Percentiles rank a stretch among this genome's conserved stretches.
Conservation (phyloP, 164 flowering plant genomes). For the Stephania japonica region DNA sequence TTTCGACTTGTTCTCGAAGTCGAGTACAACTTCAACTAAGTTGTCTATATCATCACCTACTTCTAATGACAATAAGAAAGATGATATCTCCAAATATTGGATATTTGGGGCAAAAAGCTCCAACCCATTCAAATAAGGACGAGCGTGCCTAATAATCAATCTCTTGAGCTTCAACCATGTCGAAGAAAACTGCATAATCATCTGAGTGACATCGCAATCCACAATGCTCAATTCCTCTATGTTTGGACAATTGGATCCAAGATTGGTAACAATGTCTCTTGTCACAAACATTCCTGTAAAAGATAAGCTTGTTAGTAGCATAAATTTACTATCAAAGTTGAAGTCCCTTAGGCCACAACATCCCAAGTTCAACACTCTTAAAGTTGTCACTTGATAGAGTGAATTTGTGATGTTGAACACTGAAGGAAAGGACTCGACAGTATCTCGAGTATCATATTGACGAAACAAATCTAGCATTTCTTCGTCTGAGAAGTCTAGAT, state of each 20-base stretch:
- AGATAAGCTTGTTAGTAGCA: background rate
- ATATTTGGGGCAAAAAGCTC: slow-evolving; percentile 2
- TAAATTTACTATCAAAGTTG: background rate
- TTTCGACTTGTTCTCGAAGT: background rate
- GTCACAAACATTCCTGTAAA: background rate
- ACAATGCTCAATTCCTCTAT: slow-evolving; percentile 5
- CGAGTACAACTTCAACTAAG: slow-evolving; percentile 2
- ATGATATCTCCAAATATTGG: background rate
- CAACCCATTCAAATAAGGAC: background rate
- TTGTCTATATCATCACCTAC: background rate
- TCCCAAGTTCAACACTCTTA: background rate
- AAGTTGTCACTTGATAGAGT: background rate
- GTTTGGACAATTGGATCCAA: background rate
- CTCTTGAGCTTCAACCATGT: background rate
- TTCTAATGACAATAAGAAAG: background rate
- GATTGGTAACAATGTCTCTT: background rate
- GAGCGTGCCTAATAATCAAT: background rate
- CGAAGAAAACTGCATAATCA: background rate
- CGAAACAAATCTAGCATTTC: background rate
- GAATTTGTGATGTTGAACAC: background rate
- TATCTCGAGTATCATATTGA: background rate
- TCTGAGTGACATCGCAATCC: background rate
- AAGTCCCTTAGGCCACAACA: background rate
- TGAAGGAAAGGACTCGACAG: background rate
- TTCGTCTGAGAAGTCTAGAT: slow-evolving; percentile 3